Conservation (phyloP, 306 rosid genomes). For the Abrus pulchellus region DNA sequence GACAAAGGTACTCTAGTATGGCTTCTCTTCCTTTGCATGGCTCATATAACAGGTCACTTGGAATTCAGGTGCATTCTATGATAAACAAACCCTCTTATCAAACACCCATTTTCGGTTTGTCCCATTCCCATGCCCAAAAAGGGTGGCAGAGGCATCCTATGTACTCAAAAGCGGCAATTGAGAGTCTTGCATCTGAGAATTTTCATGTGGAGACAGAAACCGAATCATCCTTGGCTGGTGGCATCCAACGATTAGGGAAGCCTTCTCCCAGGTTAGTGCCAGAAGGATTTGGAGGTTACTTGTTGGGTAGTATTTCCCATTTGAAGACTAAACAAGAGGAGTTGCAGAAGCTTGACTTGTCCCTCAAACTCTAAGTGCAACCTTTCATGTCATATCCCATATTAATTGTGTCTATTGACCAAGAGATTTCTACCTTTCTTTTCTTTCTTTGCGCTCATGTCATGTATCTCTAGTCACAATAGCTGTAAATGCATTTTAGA, state of each 20-base stretch:
- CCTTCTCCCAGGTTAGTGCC: conserved; percentile 46
- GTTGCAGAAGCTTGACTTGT: conserved; percentile 87
- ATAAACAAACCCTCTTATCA: conserved; percentile 73
- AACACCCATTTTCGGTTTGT: conserved; percentile 45
- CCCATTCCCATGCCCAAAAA: conserved; percentile 49
- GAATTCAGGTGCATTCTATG: conserved; percentile 80
- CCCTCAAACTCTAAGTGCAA: conserved; percentile 79
- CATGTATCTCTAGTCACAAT: conserved; percentile 39
- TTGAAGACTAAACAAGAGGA: conserved; percentile 72
- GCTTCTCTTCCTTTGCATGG: conserved; percentile 95
- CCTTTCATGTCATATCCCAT: conserved; percentile 12
- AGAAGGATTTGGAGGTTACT: conserved; percentile 60
- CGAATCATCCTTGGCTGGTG: conserved; percentile 50
- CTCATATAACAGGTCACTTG: conserved; percentile 75
- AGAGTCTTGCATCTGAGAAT: neutral
- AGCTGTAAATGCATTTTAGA: conserved; percentile 58
- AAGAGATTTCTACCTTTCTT: neutral
- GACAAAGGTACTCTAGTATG: conserved; percentile 67
- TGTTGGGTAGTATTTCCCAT: conserved; percentile 55
- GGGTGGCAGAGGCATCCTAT: conserved; percentile 61
- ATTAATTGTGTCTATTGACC: conserved; percentile 28
- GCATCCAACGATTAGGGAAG: conserved; percentile 54
- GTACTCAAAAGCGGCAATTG: conserved; percentile 59
- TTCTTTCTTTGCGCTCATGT: conserved; percentile 24
- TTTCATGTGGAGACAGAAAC: conserved; percentile 42